Base-by-base conservation (phyloP, 345 rosid species). In the Physaria fendleri region DNA sequence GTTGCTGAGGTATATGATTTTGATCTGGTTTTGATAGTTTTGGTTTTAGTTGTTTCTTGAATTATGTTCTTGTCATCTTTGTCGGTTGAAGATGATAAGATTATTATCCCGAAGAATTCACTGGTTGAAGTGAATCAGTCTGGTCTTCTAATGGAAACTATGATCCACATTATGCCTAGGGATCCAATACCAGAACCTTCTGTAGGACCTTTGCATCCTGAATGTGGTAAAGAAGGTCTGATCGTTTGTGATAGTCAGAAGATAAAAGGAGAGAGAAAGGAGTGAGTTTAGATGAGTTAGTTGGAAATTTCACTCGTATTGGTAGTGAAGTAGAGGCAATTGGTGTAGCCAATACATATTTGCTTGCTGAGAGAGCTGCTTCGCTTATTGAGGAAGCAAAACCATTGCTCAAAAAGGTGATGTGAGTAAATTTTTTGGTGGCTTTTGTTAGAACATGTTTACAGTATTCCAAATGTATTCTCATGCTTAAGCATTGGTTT, bases 71-170 rank as follows among this genome's bases (percentile, higher is more conserved):
- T 15, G 42, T 51, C n/a, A 50, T 4, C 35, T 62, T 41, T 66
- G 22, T 50, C 90, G 99, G 82, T 94, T 56, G 99, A 94, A 71
- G 97, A 94, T 84, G 96, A 94, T 66, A 90, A 94, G 66, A 84
- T 80, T 55, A 66, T 94, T 58, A 87, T 94, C 59, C 99, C 97
- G 6, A 87, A 67, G 68, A 94, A 94, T 77, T 82, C 97, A 20
- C 68, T 79, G 28, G 75, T 94, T 51, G 99, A 94, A 77, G 95
- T 94, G 72, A 94, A 94, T 75, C 99, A 87, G 73, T 94, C 99
- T 33, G 99, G 99, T 69, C 96, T 94, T 66, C 79, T 90, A 11
- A 89, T 90, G 97, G 97, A 94, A 72, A 90, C 99, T 40, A 8
- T 94, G 78, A 90, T 94, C 18, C 97, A 94, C 54, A 85, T 94